Conservation (phyloP, 148 eudicot genomes). For the Nepenthes gracilis region DNA sequence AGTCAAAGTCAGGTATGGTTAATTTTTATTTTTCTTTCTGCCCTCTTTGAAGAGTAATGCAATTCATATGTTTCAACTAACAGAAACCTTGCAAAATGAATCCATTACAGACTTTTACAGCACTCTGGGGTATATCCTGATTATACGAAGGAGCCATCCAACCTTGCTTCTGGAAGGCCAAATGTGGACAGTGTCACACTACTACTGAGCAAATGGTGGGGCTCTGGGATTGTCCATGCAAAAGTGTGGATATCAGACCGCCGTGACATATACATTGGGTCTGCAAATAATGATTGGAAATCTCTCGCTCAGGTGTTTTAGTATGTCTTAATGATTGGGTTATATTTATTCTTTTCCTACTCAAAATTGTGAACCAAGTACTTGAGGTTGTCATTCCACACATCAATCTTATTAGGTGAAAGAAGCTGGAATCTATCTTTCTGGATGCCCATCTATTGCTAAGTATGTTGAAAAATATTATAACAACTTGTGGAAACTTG, state of each 20-base stretch:
- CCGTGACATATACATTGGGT: constrained; percentile 69
- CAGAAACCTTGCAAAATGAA: not conserved
- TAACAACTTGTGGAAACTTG: constrained; percentile 76
- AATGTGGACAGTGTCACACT: constrained; percentile 70
- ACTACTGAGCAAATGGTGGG: constrained; percentile 70
- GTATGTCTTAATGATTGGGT: no score
- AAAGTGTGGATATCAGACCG: constrained; percentile 89
- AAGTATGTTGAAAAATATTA: constrained; percentile 47
- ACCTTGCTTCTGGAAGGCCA: constrained; percentile 64
- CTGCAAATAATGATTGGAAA: constrained; percentile 96
- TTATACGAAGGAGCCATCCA: constrained; percentile 55
- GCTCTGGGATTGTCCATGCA: constrained; percentile 74
- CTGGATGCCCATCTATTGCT: constrained; percentile 56
- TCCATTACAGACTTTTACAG: constrained; percentile 58
- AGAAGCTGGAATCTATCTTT: constrained; percentile 75
- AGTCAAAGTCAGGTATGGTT: constrained; percentile 48
- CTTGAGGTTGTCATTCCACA: not conserved
- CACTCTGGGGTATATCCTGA: constrained; percentile 95
- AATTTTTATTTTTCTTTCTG: not conserved
- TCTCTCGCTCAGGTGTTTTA: constrained; percentile 76
- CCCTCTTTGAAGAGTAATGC: not conserved
- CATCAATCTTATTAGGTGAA: constrained; percentile 49
- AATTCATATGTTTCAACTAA: not conserved
- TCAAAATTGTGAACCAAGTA: not conserved
- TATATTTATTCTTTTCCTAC: no score